Base-by-base conservation (phyloP, 306 rosid species). In the Myrica gale region DNA sequence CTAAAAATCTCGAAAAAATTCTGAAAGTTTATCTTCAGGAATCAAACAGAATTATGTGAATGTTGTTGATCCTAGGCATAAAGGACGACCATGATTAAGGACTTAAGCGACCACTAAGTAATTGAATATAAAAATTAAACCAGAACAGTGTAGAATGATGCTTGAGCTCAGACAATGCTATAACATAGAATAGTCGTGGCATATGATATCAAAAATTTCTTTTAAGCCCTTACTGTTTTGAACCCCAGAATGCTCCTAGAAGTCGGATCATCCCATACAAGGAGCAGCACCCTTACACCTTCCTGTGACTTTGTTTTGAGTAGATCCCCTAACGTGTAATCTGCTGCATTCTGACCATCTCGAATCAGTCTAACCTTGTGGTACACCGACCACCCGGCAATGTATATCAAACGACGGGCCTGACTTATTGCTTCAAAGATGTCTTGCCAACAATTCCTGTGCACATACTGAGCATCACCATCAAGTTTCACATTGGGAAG, bases 211-310 rank as follows among this genome's bases (percentile, higher is more conserved):
- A 77, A 42, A 20, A 57, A 12, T 6, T 79, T 44, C 37, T 67
- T n/a, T 11, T 69, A 71, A 78, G 60, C 65, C 47, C 78, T 71
- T 84, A 93, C 97, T 84, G 86, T 85, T 84, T 82, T 87, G 71
- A 74, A 65, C 77, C 97, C 97, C 84, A 92, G 76, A 61, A 91
- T 20, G 76, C 88, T 90, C 9, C 54, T 79, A 43, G 98, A 94
- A 76, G 95, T 90, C 57, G 96, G 98, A 86, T 94, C 97, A 69
- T 90, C 98, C 97, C 97, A 94, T 52, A 94, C 86, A 77, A 94
- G 96, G 43, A 94, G 93, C 82, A 91, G 75, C 72, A 94, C 96
- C 83, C 93, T 89, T 52, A 90, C 95, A 78, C 97, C 96, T 86
- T 94, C 97, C 74, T 86, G 92, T 52, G 96, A 94, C 80, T 94